phyloP scores from a whole-genome alignment of 345 rosid species.

The Brassica juncea region DNA sequence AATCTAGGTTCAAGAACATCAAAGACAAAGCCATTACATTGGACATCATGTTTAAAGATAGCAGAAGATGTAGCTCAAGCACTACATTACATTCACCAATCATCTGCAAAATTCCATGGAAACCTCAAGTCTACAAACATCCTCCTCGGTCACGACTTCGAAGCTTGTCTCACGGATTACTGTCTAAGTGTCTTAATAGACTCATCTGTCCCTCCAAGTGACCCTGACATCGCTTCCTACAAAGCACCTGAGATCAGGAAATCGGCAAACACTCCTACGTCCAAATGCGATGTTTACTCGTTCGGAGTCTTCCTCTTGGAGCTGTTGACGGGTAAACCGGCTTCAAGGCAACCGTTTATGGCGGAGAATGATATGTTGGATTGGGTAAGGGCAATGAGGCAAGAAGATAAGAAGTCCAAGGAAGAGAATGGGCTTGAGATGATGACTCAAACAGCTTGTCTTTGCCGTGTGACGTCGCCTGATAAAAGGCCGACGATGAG shows the following conservation, averaged over 20 bases:
- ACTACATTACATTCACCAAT: conserved; percentile 75
- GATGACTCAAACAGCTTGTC: conserved; percentile 76
- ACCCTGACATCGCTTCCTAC: conserved; percentile 65
- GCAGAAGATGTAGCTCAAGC: conserved; percentile 93
- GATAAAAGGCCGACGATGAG: conserved; percentile 83
- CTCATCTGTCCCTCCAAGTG: conserved; percentile 30
- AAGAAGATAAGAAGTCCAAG: conserved; percentile 47
- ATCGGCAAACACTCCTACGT: conserved; percentile 46
- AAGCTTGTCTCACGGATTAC: conserved; percentile 85
- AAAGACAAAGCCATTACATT: conserved; percentile 84
- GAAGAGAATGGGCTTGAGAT: conserved; percentile 67
- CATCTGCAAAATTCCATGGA: conserved; percentile 68
- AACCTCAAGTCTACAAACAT: conserved; percentile 83
- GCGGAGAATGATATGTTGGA: conserved; percentile 63
- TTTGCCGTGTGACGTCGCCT: conserved; percentile 74
- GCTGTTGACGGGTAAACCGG: conserved; percentile 71
- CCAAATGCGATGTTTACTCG: conserved; percentile 77
- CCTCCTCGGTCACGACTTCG: conserved; percentile 84
- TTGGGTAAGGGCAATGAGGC: conserved; percentile 75
- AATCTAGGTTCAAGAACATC: conserved; percentile 54
- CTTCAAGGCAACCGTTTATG: conserved; percentile 78
- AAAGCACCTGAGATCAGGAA: conserved; percentile 83
- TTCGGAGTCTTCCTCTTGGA: conserved; percentile 79
- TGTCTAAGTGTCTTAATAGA: conserved; percentile 67
- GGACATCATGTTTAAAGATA: conserved; percentile 96